Base-by-base conservation (phyloP, 2,329 filamentous ascomycete species). In the Aphanoascus verrucosus region DNA sequence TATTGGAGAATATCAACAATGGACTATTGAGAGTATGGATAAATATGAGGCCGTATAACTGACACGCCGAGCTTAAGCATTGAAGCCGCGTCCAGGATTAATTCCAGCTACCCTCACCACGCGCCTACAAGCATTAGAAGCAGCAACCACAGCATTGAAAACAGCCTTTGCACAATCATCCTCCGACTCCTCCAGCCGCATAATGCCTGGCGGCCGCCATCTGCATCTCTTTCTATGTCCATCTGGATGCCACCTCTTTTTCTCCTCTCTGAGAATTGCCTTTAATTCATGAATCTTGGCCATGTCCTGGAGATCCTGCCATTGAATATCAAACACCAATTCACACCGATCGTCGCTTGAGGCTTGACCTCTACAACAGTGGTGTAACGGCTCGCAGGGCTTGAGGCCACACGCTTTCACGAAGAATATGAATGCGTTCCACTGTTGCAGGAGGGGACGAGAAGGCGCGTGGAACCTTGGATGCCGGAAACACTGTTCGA, bases 341-440 rank as follows among this genome's bases (percentile, higher is more conserved):
- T 15, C 17, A 15, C 40, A 49, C 6, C 41, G 35, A 20, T 49
- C 35, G 6, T 56, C 49, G 19, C 15, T 45, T 1, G 15, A 32
- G 9, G 45, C 9, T 15, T 9, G 7, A 12, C 19, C 19, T 15
- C 37, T 52, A 11, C 49, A 40, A 12, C 49, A 52, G 34, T 52
- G 38, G 19, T 52, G 49, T 14, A 28, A 9, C 19, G 51, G 51
- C 9, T 41, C 40, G 11, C 43, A 15, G 15, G 53, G 17, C 15
- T 35, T 41, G 14, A 59, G 45, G 9, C 53, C 54, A 48, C 54
- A 59, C 6, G 53, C 45, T 17, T 44, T 20, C 9, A 56, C 28
- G 37, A 56, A 58, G 45, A 59, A 59, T 12, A 34, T 51, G 35
- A 58, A 59, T 17, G 50, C 55, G 17, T 58, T 59, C 58, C 58